Conservation (phyloP, 306 rosid genomes). For the Fragaria ananassa region DNA sequence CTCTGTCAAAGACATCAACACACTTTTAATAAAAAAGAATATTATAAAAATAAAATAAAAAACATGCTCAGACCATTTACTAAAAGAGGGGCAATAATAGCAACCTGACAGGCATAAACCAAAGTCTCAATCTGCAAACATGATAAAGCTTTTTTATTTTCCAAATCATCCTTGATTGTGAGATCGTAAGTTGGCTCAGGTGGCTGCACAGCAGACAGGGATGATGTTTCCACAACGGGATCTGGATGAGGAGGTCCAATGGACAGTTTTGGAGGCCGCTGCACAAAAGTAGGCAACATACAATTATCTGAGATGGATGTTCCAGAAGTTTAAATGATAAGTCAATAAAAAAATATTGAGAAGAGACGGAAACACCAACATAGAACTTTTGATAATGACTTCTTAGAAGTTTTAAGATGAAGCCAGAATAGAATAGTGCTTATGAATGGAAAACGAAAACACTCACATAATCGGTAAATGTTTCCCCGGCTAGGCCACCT, state of each 20-base stretch:
- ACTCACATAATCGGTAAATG: conserved; percentile 97
- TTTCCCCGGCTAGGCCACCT: conserved; percentile 92
- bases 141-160: conserved; percentile 66
- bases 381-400: conserved; percentile 18
- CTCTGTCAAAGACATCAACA: conserved; percentile 66
- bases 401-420: not conserved
- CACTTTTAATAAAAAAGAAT: conserved; percentile 25
- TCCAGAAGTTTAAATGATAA: conserved; percentile 28
- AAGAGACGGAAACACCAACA: conserved; percentile 18
- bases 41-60: not conserved
- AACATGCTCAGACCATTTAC: conserved; percentile 17
- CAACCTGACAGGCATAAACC: conserved; percentile 98
- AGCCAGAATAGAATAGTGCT: not conserved
- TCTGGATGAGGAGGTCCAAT: conserved; percentile 95
- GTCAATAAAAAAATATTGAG: conserved; percentile 9
- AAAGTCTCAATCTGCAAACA: conserved; percentile 97
- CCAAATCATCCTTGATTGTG: conserved; percentile 62
- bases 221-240: conserved; percentile 95
- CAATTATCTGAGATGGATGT: conserved; percentile 21
- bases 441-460: conserved; percentile 4
- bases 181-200: conserved; percentile 94
- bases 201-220: conserved; percentile 97
- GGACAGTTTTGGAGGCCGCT: conserved; percentile 94
- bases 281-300: conserved; percentile 27
- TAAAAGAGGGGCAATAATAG: conserved; percentile 31